These are phyloP conservation scores for Lactuca sativa DNA, from an alignment of 129 eudicot species.

Conservation along the genomic window DNA sequence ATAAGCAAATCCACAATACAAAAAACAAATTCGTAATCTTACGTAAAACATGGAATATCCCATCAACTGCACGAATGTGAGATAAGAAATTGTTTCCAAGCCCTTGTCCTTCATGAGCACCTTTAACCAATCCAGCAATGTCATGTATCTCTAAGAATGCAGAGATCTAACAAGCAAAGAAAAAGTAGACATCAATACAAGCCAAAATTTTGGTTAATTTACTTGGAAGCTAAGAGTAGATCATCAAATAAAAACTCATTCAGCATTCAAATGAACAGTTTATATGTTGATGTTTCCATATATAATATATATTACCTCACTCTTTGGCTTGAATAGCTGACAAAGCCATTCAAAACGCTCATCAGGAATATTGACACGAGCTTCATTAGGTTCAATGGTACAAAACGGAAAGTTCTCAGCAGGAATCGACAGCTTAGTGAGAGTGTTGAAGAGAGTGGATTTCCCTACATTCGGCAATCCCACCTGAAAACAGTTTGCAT, in stretches of 20 bases:
- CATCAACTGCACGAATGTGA: constrained; percentile 99
- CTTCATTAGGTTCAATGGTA: constrained; percentile 98
- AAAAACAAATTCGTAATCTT: constrained; percentile 33
- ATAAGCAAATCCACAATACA: constrained; percentile 6
- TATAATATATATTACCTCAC: constrained; percentile 54
- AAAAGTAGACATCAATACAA: not conserved
- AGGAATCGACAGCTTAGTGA: constrained; percentile 92
- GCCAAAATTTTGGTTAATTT: not conserved
- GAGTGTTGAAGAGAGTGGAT: constrained; percentile 94
- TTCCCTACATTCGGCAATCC: constrained; percentile 99
- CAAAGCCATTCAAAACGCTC: constrained; percentile 98
- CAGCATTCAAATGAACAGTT: constrained; percentile 11
- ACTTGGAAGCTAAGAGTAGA: not conserved
- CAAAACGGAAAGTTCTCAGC: constrained; percentile 99
- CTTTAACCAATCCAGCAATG: constrained; percentile 97
- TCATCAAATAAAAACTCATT: not conserved
- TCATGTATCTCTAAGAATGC: constrained; percentile 99
- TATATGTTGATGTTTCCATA: not conserved
- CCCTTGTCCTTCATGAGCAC: constrained; percentile 99
- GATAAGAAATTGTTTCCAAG: constrained; percentile 97
- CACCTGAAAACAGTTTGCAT: constrained; percentile 53
- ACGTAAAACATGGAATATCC: constrained; percentile 98
- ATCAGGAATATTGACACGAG: constrained; percentile 94
- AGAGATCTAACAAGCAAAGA: constrained; percentile 53
- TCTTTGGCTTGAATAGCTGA: constrained; percentile 86